phyloP scores from a whole-genome alignment of 1,284 basidiomycete genomes.

The Tausonia pullulans region DNA sequence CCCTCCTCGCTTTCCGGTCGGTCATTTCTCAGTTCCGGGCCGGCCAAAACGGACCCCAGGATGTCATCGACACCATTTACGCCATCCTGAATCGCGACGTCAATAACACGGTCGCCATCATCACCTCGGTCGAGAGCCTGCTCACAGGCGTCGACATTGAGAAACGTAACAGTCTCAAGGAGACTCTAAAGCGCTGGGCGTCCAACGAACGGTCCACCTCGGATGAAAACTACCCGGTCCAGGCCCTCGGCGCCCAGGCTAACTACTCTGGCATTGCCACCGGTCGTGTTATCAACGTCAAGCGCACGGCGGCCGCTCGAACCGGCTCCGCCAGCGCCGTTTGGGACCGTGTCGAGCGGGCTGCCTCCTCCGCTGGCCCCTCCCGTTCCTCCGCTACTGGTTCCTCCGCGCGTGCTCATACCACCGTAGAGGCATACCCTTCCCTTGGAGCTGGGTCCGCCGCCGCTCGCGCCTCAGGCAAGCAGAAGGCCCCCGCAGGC shows the following conservation, averaged over 20 bases:
- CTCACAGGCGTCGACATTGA: conserved; percentile 47
- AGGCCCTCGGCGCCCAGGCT: conserved; percentile 43
- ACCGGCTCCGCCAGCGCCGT: conserved; percentile 53
- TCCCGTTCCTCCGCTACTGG: background rate
- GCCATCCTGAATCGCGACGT: conserved; percentile 66
- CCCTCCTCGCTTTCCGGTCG: conserved; percentile 63
- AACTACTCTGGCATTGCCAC: conserved; percentile 67
- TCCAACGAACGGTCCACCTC: conserved; percentile 57
- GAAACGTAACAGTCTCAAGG: conserved; percentile 44
- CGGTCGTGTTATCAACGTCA: conserved; percentile 70
- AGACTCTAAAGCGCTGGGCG: conserved; percentile 50
- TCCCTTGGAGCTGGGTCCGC: conserved; percentile 21
- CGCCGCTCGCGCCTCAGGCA: conserved; percentile 15
- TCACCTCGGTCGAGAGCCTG: conserved; percentile 17
- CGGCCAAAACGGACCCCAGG: conserved; percentile 67
- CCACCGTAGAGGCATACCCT: conserved; percentile 25
- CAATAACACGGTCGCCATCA: conserved; percentile 61
- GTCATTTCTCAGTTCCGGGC: conserved; percentile 68
- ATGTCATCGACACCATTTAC: conserved; percentile 78
- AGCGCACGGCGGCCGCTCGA: conserved; percentile 54
- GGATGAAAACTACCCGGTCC: too few relatives aligned
- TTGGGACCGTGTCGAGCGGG: conserved; percentile 77
- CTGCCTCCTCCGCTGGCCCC: conserved; percentile 47
- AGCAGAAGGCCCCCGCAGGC: conserved; percentile 1
- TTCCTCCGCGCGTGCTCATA: background rate